Evolutionary conservation across 148 eudicot genomes (phyloP).

Genomic region (Vaccinium darrowii): DNA sequence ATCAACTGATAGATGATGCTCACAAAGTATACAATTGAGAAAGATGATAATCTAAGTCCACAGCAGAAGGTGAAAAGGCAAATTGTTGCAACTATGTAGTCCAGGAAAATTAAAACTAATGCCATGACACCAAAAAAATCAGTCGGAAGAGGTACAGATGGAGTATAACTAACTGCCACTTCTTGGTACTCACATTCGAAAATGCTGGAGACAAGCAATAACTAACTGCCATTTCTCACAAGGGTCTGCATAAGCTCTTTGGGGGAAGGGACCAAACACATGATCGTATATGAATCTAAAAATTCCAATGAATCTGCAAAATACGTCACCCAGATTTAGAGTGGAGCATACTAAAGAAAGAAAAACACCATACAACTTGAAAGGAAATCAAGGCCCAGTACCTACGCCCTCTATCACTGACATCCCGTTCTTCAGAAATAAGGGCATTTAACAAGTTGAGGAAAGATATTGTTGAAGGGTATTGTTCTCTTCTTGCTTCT

Average conservation of each 20-base stretch:
- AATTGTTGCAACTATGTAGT: neutral
- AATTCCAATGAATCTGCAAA: constrained; percentile 90
- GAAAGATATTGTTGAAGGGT: constrained; percentile 94
- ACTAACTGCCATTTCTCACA: constrained; percentile 95
- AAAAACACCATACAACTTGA: neutral
- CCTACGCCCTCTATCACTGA: constrained; percentile 88
- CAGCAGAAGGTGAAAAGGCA: neutral
- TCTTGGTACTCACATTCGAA: constrained; percentile 62
- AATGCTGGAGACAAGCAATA: constrained; percentile 90
- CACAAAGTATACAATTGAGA: neutral
- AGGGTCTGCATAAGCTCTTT: constrained; percentile 92
- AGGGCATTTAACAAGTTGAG: constrained; percentile 83
- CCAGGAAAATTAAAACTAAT: neutral
- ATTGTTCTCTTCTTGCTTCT: constrained; percentile 93
- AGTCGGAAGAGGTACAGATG: too few species aligned
- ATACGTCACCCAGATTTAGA: constrained; percentile 10
- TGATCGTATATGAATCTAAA: constrained; percentile 90
- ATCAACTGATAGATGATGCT: constrained; percentile 1
- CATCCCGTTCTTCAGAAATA: constrained; percentile 86
- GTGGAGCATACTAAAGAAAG: constrained; percentile 3
- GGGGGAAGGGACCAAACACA: constrained; percentile 93
- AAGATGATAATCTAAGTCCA: constrained; percentile 12
- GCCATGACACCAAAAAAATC: neutral
- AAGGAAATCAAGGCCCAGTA: constrained; percentile 23
- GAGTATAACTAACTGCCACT: neutral